Base-by-base conservation (phyloP, 345 rosid species). In the Microcos paniculata region DNA sequence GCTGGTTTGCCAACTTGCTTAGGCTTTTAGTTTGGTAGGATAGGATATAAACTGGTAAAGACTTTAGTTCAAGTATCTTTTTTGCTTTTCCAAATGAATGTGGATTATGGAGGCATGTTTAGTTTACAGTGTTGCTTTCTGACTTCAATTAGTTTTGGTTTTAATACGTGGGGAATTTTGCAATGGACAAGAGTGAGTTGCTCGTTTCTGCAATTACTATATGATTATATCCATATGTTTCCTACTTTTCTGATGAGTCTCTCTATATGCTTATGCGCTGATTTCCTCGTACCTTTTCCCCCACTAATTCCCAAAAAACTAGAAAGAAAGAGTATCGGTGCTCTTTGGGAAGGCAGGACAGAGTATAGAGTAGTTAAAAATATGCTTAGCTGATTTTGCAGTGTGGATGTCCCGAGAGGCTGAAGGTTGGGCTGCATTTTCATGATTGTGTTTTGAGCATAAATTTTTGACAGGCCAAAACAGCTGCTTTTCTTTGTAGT, bases 21-120 rank as follows among this genome's bases (percentile, higher is more conserved):
- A 24, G 53, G 65, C 21, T 28, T 24, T 72, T 35, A 38, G 26
- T 40, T 42, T 26, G 14, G 26, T 57, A 72, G 40, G 49, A 35
- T 35, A 35, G 6, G 6, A n/a, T 53, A 57, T 23, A 72, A 40
- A n/a, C 14, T 7, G 49, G 42, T 72, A 49, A 48, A 69, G 28
- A 52, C 42, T 30, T 69, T 69, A 49, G 18, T 72, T 26, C 16
- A 42, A 72, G 35, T 72, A 24, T 23, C 66, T 57, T 72, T 53
- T 8, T 38, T 10, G 4, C 40, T 35, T 10, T 40, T 28, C 24
- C 42, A 26, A 15, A 46, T 72, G 55, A 72, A 3, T 2, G 5
- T 35, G 40, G 40, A 35, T 28, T 30, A 30, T 69, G 58, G 26
- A 69, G 49, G 28, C 59, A 31, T 70, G n/a, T 51, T 31, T 19